Evolutionary conservation across 2,329 filamentous ascomycete species (phyloP).

Genomic region (Botrytis medusae): DNA sequence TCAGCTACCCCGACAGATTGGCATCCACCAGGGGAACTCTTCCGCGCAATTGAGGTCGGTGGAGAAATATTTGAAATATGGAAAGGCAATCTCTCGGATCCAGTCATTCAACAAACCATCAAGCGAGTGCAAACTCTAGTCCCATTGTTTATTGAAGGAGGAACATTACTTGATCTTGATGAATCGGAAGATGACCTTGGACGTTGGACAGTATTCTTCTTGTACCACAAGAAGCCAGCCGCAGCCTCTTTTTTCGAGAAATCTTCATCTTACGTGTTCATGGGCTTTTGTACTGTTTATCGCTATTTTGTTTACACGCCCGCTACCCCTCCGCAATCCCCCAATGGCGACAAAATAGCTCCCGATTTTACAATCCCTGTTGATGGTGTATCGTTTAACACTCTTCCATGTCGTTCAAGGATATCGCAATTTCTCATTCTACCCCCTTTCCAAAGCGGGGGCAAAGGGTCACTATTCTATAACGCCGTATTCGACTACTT

Average conservation of each 20-base stretch:
- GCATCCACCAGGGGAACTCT: conserved; percentile 73
- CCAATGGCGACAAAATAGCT: conserved; percentile 38
- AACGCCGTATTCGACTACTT: conserved; percentile 72
- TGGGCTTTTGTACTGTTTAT: conserved; percentile 89
- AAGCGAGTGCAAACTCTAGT: conserved; percentile 81
- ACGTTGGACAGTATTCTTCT: conserved; percentile 89
- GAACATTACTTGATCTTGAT: conserved; percentile 70
- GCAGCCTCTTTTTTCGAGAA: conserved; percentile 41
- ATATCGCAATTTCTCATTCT: conserved; percentile 94
- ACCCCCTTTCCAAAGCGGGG: conserved; percentile 79
- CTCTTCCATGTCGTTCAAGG: conserved; percentile 73
- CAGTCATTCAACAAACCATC: conserved; percentile 67
- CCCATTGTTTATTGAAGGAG: conserved; percentile 89
- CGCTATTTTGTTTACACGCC: conserved; percentile 70
- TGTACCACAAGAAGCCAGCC: conserved; percentile 65
- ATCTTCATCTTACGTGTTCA: conserved; percentile 68
- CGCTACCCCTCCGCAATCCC: conserved; percentile 46
- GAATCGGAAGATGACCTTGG: conserved; percentile 68
- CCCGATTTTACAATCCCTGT: conserved; percentile 46
- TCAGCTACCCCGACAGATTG: conserved; percentile 47
- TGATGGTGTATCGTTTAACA: conserved; percentile 46
- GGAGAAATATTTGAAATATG: conserved; percentile 78
- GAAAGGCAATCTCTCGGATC: conserved; percentile 72
- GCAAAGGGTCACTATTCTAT: conserved; percentile 80
- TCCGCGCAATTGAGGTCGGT: conserved; percentile 61